Evolutionary conservation across 768 basidiomycete genomes (phyloP).

Genomic region (Melanogaster broomeanus): DNA sequence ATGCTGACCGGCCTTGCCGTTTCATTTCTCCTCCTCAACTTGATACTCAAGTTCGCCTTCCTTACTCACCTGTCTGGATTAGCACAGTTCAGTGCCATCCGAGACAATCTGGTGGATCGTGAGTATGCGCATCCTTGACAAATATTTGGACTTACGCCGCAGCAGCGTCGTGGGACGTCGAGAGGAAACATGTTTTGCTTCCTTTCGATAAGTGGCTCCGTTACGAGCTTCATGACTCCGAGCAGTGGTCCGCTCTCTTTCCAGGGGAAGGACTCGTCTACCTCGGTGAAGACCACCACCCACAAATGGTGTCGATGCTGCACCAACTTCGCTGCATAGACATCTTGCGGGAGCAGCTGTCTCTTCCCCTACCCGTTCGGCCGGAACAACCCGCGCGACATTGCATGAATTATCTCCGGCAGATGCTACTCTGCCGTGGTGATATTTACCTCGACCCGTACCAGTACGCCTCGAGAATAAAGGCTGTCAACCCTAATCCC

Average conservation of each 20-base stretch:
- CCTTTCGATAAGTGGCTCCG: neutral
- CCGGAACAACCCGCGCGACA: conserved; percentile 11
- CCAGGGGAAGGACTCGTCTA: conserved; percentile 26
- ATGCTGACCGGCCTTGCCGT: neutral
- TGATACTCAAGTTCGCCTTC: neutral
- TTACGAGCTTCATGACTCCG: neutral
- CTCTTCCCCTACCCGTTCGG: neutral
- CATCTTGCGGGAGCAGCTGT: conserved; percentile 23
- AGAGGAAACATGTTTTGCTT: neutral
- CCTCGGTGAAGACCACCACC: conserved; percentile 20
- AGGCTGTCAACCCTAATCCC: neutral
- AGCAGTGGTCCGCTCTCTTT: conserved; percentile 25
- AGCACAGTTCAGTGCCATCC: neutral
- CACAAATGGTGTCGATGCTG: conserved; percentile 32
- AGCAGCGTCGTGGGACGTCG: neutral
- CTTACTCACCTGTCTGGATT: neutral
- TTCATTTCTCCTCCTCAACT: neutral
- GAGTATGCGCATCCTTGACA: neutral
- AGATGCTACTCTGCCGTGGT: conserved; percentile 30
- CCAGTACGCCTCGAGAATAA: neutral
- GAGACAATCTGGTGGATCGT: neutral
- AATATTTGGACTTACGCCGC: neutral
- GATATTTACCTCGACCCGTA: conserved; percentile 26
- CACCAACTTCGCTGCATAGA: conserved; percentile 38
- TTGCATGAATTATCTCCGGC: conserved; percentile 35